Percentiles rank a stretch among this genome's conserved stretches.
Conservation (phyloP, 371 early-diverging fungal species). For the Amoeboaphelidium occidentale region DNA sequence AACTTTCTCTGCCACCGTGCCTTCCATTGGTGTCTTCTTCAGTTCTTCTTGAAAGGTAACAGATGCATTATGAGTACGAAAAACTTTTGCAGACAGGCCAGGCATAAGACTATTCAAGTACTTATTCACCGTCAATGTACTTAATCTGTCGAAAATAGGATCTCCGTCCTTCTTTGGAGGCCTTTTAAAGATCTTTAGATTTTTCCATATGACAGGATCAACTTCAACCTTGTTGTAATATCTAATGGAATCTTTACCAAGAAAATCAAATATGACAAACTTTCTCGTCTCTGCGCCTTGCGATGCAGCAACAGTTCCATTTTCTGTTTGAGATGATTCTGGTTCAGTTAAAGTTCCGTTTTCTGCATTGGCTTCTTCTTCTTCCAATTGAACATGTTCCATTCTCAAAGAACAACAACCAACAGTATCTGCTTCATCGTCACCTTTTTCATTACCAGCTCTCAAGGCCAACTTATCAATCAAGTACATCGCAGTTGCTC, state of each 20-base stretch:
- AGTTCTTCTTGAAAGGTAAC: constrained; percentile 76
- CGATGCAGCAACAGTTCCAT: not conserved
- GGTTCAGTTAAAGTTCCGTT: not conserved
- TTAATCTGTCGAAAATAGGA: constrained; percentile 66
- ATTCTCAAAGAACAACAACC: constrained; percentile 88
- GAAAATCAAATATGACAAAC: constrained; percentile 69
- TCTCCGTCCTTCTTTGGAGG: constrained; percentile 41
- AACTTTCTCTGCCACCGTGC: constrained; percentile 52
- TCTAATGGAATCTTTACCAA: constrained; percentile 93
- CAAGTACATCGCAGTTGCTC: constrained; percentile 81
- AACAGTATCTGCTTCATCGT: constrained; percentile 91
- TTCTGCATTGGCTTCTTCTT: not conserved
- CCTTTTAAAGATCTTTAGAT: constrained; percentile 60
- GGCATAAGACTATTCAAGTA: constrained; percentile 57
- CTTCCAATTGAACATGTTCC: constrained; percentile 62
- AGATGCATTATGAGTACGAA: constrained; percentile 95
- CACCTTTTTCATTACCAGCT: constrained; percentile 93
- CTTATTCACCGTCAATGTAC: constrained; percentile 54
- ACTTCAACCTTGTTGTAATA: constrained; percentile 68
- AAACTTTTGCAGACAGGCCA: constrained; percentile 90
- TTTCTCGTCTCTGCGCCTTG: constrained; percentile 27
- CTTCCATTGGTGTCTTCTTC: constrained; percentile 33
- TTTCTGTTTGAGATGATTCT: not conserved
- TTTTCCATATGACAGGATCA: constrained; percentile 67
- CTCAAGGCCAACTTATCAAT: constrained; percentile 83